Conservation (phyloP, 805 yeast species). For the Starmerella scarabaei region DNA sequence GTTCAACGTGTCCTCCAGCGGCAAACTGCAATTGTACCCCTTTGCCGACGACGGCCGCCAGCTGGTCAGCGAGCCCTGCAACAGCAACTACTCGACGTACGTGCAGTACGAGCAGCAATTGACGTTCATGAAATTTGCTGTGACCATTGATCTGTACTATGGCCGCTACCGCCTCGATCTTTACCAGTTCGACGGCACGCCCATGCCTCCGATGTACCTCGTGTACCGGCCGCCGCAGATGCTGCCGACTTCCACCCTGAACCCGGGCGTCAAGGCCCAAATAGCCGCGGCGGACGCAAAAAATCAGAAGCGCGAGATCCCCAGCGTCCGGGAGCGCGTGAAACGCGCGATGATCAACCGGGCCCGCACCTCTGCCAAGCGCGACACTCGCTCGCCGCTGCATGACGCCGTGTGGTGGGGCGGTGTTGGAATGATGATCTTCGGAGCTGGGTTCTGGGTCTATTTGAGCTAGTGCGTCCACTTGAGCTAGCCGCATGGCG, state of each 20-base stretch:
- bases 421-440: constrained; percentile 29
- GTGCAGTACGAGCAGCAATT: constrained; percentile 60
- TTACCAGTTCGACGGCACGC: constrained; percentile 58
- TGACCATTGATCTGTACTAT: constrained; percentile 61
- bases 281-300: constrained; percentile 29
- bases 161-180: constrained; percentile 70
- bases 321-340: constrained; percentile 30
- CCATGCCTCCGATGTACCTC: constrained; percentile 75
- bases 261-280: constrained; percentile 37
- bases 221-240: constrained; percentile 91
- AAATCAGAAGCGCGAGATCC: constrained; percentile 10
- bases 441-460: constrained; percentile 26
- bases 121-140: constrained; percentile 42
- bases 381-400: constrained; percentile 11
- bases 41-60: constrained; percentile 86
- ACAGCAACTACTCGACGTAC: constrained; percentile 37
- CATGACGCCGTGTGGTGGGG: constrained; percentile 30
- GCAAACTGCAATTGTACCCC: constrained; percentile 59
- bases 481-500: too few relatives aligned
- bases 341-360: constrained; percentile 70
- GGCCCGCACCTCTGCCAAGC: constrained; percentile 56
- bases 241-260: constrained; percentile 86
- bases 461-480: constrained; percentile 12
- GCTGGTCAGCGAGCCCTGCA: constrained; percentile 74
- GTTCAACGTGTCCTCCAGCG: constrained; percentile 48